Base-by-base conservation (phyloP, 306 rosid species). In the Fagus crenata region DNA sequence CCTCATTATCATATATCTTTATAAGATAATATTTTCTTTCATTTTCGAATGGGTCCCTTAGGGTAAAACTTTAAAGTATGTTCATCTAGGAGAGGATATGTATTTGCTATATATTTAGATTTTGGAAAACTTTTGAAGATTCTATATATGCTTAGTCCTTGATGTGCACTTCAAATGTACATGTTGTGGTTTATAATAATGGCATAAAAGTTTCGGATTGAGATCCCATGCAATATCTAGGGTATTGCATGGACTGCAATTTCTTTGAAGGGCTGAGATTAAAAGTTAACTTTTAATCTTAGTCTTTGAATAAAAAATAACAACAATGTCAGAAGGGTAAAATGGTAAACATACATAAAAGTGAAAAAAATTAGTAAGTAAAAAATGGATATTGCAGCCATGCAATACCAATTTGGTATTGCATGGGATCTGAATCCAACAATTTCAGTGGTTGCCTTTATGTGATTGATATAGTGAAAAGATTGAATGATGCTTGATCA, bases 1-100 rank as follows among this genome's bases (percentile, higher is more conserved):
- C n/a, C 35, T 64, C 49, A 3, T 75, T 43, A 35, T 67, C 32
- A 69, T 43, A 17, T 49, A 61, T 51, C 31, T 18, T 3, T 58
- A 32, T 37, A 60, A 77, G 42, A 36, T 77, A 46, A n/a, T 54
- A 67, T 49, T 51, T 36, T 71, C 79, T 75, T 39, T 68, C 81
- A 56, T 75, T 71, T 63, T 81, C 49, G 60, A 37, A 81, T 78
- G 83, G 83, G 83, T 63, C 74, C 83, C 68, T n/a, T 63, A 78
- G 76, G 78, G 77, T 75, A 65, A 77, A n/a, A 51, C 53, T 79
- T 22, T 22, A 22, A 6, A 49, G 69, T 71, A 64, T 67, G 32
- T 31, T 67, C 74, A n/a, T 72, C 49, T 40, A 0, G 32, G 32
- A 5, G 8, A 67, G 12, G 40, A 75, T 56, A 32, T 33, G 11